Evolutionary conservation across 371 early-diverging fungal species (phyloP), one percentile per base, ranked within the genome.

Genomic region (Rhizomucor pusillus): DNA sequence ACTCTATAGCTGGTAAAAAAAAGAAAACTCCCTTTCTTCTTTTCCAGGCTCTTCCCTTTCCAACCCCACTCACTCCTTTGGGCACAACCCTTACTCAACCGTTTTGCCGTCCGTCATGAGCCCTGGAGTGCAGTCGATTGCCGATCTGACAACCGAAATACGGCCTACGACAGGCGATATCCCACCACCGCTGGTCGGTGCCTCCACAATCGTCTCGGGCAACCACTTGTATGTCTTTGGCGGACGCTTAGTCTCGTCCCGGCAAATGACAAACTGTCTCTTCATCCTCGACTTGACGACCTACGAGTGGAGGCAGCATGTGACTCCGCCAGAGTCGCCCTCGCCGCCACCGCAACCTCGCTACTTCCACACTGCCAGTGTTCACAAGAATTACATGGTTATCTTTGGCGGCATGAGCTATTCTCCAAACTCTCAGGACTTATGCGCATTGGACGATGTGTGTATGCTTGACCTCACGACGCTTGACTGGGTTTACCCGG

Each of bases 361-460:
- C 14, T 91, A 90, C 57, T 92, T 92, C 65, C 92, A 92, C 63
- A 86, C 90, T 5, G 77, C 86, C 37, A 86, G 81, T 39, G 69
- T 82, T 13, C 87, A 85, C 63, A 58, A 66, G 34, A 68, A 69
- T 37, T 62, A 73, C 44, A 64, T 87, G 25, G 75, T 85, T 12
- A 60, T 82, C n/a, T 84, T 83, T 71, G 87, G 87, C 25, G 87
- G 87, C 35, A 85, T 85, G 84, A 80, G 85, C 5, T 60, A 79
- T 22, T 48, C 52, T 1, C 45, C 41, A 36, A 60, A 50, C 19
- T 43, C 52, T 24, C 61, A 73, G 51, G 63, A 53, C 20, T 44
- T 79, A 44, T 73, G 66, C 45, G 81, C 88, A 20, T 71, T 88
- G 41, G 81, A 82, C 61, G 90, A 90, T 49, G 56, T 90, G 1